A percentile compares a stretch with the other conserved stretches of the same genome.
These are phyloP conservation scores for Colletotrichum costaricense DNA, from an alignment of 2,329 filamentous ascomycete genomes.

Conservation along the genomic window DNA sequence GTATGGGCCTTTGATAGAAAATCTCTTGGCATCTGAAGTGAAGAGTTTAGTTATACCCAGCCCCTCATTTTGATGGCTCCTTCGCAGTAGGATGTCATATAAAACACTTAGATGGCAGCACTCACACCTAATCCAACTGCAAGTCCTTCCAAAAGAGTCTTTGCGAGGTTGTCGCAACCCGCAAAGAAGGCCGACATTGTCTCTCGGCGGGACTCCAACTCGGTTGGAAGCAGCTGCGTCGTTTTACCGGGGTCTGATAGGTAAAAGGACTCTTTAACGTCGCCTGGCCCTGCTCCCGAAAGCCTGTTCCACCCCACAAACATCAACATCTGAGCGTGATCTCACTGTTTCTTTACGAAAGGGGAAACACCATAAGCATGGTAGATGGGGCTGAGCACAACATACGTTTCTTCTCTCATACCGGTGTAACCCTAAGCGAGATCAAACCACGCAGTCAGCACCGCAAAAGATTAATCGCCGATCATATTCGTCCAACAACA, in stretches of 20 bases:
- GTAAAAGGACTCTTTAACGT: conserved; percentile 36
- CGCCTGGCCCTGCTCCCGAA: conserved; percentile 32
- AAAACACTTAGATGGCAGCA: neutral
- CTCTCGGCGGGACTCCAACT: conserved; percentile 19
- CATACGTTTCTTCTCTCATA: conserved; percentile 36
- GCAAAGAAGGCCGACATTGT: conserved; percentile 25
- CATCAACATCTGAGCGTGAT: neutral
- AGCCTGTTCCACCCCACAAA: conserved; percentile 7
- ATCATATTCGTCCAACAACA: neutral
- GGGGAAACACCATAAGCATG: neutral
- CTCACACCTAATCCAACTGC: conserved; percentile 78
- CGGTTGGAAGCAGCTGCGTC: conserved; percentile 22
- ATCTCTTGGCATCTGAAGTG: conserved; percentile 48
- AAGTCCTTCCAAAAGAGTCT: conserved; percentile 54
- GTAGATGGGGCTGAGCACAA: neutral
- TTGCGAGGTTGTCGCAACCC: conserved; percentile 21
- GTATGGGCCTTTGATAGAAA: conserved; percentile 67
- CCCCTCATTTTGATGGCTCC: neutral
- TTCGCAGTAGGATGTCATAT: neutral
- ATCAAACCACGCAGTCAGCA: conserved; percentile 10
- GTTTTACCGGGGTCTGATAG: conserved; percentile 27
- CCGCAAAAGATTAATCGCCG: neutral
- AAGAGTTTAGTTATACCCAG: neutral
- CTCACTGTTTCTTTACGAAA: neutral
- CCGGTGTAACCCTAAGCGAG: conserved; percentile 35